phyloP scores from a whole-genome alignment of 2,329 filamentous ascomycete genomes.

The Aspergillaceae sp. region DNA sequence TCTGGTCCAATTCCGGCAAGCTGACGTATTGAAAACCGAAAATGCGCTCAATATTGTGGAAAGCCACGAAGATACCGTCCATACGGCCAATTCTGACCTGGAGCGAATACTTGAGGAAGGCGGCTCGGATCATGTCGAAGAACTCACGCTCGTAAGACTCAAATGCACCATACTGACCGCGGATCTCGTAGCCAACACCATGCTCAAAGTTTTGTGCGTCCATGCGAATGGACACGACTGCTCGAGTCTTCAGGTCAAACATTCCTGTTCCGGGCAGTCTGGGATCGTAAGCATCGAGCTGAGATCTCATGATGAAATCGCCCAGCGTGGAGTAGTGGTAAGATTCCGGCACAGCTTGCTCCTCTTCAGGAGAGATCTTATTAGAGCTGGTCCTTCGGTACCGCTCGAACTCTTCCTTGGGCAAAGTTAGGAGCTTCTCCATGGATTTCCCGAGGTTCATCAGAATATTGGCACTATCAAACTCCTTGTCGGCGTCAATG shows the following conservation, averaged over 20 bases:
- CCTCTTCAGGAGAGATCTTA: slow-evolving; percentile 57
- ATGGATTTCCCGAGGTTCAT: slow-evolving; percentile 91
- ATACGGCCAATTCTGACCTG: slow-evolving; percentile 96
- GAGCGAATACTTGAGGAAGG: slow-evolving; percentile 92
- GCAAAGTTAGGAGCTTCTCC: slow-evolving; percentile 84
- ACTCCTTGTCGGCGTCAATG: slow-evolving; percentile 93
- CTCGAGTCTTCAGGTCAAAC: slow-evolving; percentile 93
- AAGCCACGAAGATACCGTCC: slow-evolving; percentile 97
- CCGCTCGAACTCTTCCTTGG: slow-evolving; percentile 74
- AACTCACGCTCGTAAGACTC: slow-evolving; percentile 94
- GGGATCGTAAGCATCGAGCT: slow-evolving; percentile 81
- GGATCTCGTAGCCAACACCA: slow-evolving; percentile 81
- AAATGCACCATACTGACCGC: slow-evolving; percentile 63
- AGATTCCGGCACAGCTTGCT: slow-evolving; percentile 63
- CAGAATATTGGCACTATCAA: slow-evolving; percentile 72
- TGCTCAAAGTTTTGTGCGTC: slow-evolving; percentile 62
- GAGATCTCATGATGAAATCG: slow-evolving; percentile 88
- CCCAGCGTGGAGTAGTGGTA: slow-evolving; percentile 83
- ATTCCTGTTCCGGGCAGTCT: slow-evolving; percentile 83
- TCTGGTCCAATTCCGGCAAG: slow-evolving; percentile 76
- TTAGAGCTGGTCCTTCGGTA: slow-evolving; percentile 64
- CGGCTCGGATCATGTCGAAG: slow-evolving; percentile 90
- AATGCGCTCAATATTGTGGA: slow-evolving; percentile 87
- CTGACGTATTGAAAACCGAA: slow-evolving; percentile 96
- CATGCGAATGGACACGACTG: slow-evolving; percentile 88